Conservation (phyloP, 2,329 filamentous ascomycete genomes). For the Cladosporium sp. region DNA sequence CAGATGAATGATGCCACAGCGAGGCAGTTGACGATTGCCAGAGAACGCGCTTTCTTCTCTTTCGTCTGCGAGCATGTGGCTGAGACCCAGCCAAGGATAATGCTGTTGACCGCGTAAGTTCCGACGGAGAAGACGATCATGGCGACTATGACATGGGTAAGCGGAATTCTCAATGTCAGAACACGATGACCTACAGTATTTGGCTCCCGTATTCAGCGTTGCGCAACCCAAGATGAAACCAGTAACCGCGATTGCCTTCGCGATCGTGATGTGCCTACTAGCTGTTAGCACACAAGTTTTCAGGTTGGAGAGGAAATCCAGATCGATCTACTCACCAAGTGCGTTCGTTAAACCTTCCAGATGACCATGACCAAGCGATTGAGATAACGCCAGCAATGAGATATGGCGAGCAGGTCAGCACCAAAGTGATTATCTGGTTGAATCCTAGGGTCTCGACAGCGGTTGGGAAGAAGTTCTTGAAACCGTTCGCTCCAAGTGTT, state of each 20-base stretch:
- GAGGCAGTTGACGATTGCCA: constrained; percentile 52
- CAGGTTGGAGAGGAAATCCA: neutral
- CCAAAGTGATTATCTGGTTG: constrained; percentile 33
- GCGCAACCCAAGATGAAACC: neutral
- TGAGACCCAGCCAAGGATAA: constrained; percentile 40
- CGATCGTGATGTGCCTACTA: constrained; percentile 37
- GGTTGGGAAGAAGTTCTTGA: constrained; percentile 17
- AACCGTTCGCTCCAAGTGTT: neutral
- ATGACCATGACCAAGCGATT: constrained; percentile 37
- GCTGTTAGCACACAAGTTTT: constrained; percentile 25
- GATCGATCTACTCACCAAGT: constrained; percentile 36
- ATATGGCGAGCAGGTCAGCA: constrained; percentile 39
- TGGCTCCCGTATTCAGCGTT: constrained; percentile 12
- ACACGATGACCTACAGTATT: constrained; percentile 23
- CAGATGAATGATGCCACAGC: constrained; percentile 49
- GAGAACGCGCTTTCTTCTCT: constrained; percentile 40
- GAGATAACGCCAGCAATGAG: constrained; percentile 24
- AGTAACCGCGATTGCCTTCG: constrained; percentile 4
- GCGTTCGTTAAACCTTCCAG: constrained; percentile 41
- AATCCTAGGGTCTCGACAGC: constrained; percentile 35
- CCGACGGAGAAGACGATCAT: constrained; percentile 38
- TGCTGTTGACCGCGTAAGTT: constrained; percentile 37
- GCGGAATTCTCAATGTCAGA: neutral
- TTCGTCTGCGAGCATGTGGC: constrained; percentile 38
- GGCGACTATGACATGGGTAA: constrained; percentile 18